Base-by-base conservation (phyloP, 2,329 filamentous ascomycete species). In the Achaetomium macrosporum region DNA sequence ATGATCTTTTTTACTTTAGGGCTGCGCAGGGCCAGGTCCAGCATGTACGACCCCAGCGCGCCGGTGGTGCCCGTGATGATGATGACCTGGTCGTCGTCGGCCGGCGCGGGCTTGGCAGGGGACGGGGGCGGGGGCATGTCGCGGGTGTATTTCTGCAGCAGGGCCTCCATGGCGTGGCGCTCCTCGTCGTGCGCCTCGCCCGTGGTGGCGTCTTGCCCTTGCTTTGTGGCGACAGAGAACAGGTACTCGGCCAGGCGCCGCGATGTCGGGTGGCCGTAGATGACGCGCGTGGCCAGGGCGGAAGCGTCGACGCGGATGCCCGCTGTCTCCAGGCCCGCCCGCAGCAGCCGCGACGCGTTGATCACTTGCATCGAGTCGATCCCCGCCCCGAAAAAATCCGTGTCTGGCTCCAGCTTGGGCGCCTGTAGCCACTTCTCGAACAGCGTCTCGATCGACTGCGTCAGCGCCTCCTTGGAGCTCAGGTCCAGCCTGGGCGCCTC, bases 1-100 rank as follows among this genome's bases (percentile, higher is more conserved):
- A 76, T 66, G 20, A 79, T 61, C 55, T 70, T 73, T 33, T 64
- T 62, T 12, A 78, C 68, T 5, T 56, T 52, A 0, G 69, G 64
- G 19, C 64, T 63, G 11, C 51, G 53, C 2, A 69, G 57, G 19
- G 76, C 63, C 15, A 62, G 42, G 46, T 74, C 64, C 3, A 79
- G 66, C 37, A 78, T 64, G 59, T 78, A 76, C 3, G 68, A 72
- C 0, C 76, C 76, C 16, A 79, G 57, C 5, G 71, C 73, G 8
- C 76, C 76, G 0, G 76, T 79, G 5, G 71, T 74, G 13, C 74
- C 77, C 0, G 75, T 79, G 17, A 79, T 62, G 3, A 74, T 47
- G 6, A 78, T 67, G 4, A 65, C 71, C 49, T 76, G 68, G 39
- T 66, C 67, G 1, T 69, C 62, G 31, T 67, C 63, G 0, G 55